Evolutionary conservation across 2,329 filamentous ascomycete species (phyloP).

Genomic region (Colletotrichum tanaceti): DNA sequence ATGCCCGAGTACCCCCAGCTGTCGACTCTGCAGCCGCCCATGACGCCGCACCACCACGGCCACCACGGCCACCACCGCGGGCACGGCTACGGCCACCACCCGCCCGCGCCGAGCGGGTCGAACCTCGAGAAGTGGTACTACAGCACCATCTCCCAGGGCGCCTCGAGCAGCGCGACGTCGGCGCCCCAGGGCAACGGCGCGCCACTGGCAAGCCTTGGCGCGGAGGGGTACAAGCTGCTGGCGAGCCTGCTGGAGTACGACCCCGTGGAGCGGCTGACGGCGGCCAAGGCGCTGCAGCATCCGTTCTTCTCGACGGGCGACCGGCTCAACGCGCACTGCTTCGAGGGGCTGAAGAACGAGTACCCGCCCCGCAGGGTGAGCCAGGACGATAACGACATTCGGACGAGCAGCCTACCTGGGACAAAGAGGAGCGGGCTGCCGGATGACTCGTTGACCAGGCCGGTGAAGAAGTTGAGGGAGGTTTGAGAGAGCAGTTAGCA

Average conservation of each 20-base stretch:
- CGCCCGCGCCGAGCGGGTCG: constrained; percentile 50
- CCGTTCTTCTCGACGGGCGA: constrained; percentile 85
- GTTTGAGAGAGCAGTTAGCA: neutral
- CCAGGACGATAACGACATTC: constrained; percentile 95
- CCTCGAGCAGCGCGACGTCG: constrained; percentile 60
- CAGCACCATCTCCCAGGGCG: constrained; percentile 71
- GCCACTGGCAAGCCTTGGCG: constrained; percentile 70
- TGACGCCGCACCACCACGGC: constrained; percentile 57
- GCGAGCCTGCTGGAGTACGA: constrained; percentile 91
- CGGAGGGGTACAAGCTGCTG: constrained; percentile 85
- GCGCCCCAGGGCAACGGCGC: constrained; percentile 49
- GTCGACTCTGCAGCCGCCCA: constrained; percentile 63
- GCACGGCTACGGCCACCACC: constrained; percentile 45
- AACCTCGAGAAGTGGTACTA: constrained; percentile 85
- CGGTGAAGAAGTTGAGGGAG: constrained; percentile 72
- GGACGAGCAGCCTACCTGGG: constrained; percentile 87
- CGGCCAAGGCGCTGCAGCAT: constrained; percentile 88
- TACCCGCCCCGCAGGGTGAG: constrained; percentile 93
- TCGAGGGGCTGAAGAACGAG: constrained; percentile 87
- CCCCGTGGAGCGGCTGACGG: constrained; percentile 87
- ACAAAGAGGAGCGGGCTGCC: constrained; percentile 89
- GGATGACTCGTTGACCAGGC: constrained; percentile 78
- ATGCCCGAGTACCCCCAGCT: constrained; percentile 91
- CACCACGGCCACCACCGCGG: constrained; percentile 53
- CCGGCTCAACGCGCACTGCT: constrained; percentile 83